These are phyloP conservation scores for Terana coerulea DNA, from an alignment of 768 basidiomycete genomes.

Conservation along the genomic window DNA sequence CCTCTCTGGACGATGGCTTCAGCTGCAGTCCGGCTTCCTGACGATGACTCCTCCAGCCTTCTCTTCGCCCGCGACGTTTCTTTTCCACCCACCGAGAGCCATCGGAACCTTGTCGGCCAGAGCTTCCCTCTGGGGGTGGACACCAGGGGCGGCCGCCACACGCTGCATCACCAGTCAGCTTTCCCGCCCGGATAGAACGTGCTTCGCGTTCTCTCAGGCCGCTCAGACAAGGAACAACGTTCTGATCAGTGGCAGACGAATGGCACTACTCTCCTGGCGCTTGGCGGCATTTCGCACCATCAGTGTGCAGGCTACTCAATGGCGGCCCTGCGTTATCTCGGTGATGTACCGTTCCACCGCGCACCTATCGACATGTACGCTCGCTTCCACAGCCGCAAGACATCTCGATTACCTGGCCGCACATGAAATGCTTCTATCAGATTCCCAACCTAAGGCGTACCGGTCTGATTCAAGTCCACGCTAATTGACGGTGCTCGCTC, in stretches of 20 bases:
- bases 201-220: slow-evolving; percentile 4
- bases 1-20: slow-evolving; percentile 8
- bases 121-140: neutral
- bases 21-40: neutral
- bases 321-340: slow-evolving; percentile 10
- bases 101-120: slow-evolving; percentile 6
- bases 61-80: neutral
- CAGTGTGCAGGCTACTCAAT: too few species aligned
- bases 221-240: slow-evolving; percentile 1
- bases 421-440: slow-evolving; percentile 26
- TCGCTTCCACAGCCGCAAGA: slow-evolving; percentile 4
- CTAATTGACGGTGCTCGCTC: neutral
- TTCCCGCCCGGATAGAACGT: slow-evolving; percentile 2
- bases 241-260: neutral
- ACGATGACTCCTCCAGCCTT: neutral
- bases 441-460: slow-evolving; percentile 11
- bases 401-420: slow-evolving; percentile 18
- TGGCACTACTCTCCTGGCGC: neutral
- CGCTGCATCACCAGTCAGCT: neutral
- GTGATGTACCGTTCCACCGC: neutral
- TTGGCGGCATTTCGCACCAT: neutral
- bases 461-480: slow-evolving; percentile 5
- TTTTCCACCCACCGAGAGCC: neutral
- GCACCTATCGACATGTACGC: slow-evolving; percentile 1
- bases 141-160: slow-evolving; percentile 3